These are phyloP conservation scores for Dovyalis caffra DNA, from an alignment of 345 rosid genomes.

Conservation along the genomic window DNA sequence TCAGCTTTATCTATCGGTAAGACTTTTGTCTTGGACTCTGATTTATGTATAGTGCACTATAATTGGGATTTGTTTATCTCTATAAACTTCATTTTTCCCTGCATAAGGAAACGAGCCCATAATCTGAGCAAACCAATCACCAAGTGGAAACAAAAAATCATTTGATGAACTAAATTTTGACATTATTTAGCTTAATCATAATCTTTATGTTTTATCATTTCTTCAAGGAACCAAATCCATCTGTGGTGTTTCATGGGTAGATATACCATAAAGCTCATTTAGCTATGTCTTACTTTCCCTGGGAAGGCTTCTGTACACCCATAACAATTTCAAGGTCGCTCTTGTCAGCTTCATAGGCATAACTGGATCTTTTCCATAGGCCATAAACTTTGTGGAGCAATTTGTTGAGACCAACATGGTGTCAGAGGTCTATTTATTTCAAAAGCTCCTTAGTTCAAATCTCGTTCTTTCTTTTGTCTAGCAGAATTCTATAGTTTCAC, in stretches of 20 bases:
- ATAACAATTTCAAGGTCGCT: neutral
- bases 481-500: no score
- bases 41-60: neutral
- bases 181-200: neutral
- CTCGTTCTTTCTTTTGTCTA: no score
- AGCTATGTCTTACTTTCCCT: neutral
- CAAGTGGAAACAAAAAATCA: neutral
- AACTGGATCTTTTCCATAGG: no score
- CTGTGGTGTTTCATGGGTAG: neutral
- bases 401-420: no score
- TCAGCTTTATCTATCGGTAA: constrained; percentile 64
- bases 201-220: neutral
- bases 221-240: neutral
- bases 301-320: neutral
- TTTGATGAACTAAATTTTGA: neutral
- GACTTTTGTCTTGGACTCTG: constrained; percentile 5
- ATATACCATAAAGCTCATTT: neutral
- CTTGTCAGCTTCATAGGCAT: neutral
- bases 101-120: neutral
- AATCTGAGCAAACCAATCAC: neutral
- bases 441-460: no score
- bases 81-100: neutral
- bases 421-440: no score
- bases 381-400: no score
- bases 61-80: constrained; percentile 2